Base-by-base conservation (phyloP, 495 filamentous ascomycete species). In the Parathielavia appendiculata region DNA sequence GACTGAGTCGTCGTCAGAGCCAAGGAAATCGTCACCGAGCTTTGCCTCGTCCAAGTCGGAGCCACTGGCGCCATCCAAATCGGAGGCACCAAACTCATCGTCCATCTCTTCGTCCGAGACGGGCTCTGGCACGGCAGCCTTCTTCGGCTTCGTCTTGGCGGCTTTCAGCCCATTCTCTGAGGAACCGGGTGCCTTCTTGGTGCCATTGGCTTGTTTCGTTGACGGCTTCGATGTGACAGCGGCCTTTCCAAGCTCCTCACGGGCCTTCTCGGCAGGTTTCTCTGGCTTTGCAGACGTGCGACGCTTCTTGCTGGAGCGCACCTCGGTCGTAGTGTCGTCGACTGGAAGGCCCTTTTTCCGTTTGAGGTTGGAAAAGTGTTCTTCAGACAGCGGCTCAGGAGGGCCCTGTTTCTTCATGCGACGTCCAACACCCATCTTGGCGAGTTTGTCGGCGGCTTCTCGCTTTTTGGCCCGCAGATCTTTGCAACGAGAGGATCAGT, bases 371-470 rank as follows among this genome's bases (percentile, higher is more conserved):
- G 85, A 80, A 59, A 88, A 84, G 65, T 86, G 87, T 26, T 82
- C 84, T 71, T 96, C 91, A 63, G 92, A 87, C 57, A 96, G 81
- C 32, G 85, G 80, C 57, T 84, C 81, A 34, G 95, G 95, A 59
- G 88, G 81, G 38, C 90, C 95, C 78, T 98, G 93, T 75, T 97
- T 96, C 70, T 88, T 86, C 86, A 96, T 92, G 61, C 93, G 91
- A 66, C 91, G 89, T 61, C 90, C 88, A 57, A 82, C 78, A 75
- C 92, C 92, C 92, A 96, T 97, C 70, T 71, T 84, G 32, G 50
- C 57, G 58, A 53, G 46, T 58, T 52, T 61, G 51, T 30, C 26
- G n/a, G 32, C 23, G 34, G 49, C 14, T 53, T 36, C 39, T 48
- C 17, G 47, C 46, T 44, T 51, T 38, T 19, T 58, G 38, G 26